Conservation (phyloP, 2,329 filamentous ascomycete species). For the Dothistroma septosporum region DNA sequence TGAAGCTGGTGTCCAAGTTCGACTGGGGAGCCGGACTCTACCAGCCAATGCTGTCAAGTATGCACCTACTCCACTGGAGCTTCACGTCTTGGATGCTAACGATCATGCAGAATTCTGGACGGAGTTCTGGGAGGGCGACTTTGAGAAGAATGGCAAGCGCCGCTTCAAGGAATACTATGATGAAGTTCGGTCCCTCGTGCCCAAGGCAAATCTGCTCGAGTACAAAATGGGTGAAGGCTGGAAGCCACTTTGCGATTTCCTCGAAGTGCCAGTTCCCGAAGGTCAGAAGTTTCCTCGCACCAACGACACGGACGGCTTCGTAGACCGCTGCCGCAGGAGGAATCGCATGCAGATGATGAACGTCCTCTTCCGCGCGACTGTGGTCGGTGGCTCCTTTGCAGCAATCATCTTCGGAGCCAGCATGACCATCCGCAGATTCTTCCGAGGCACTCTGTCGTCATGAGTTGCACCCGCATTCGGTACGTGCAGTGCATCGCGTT, state of each 20-base stretch:
- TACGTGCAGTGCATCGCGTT: not conserved
- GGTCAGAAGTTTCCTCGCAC: slow-evolving; percentile 49
- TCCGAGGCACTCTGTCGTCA: slow-evolving; percentile 21
- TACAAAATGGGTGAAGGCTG: slow-evolving; percentile 54
- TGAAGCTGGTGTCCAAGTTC: slow-evolving; percentile 50
- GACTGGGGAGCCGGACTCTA: slow-evolving; percentile 66
- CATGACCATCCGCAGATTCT: slow-evolving; percentile 35
- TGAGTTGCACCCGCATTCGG: slow-evolving; percentile 1
- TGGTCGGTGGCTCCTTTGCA: slow-evolving; percentile 47
- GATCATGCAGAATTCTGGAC: slow-evolving; percentile 56
- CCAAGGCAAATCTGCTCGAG: slow-evolving; percentile 50
- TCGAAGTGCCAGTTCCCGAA: slow-evolving; percentile 49
- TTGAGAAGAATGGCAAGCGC: slow-evolving; percentile 61
- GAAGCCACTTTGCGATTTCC: slow-evolving; percentile 53
- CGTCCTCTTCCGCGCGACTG: slow-evolving; percentile 48
- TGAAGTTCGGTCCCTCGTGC: slow-evolving; percentile 46
- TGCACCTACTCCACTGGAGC: slow-evolving; percentile 11
- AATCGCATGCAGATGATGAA: slow-evolving; percentile 57
- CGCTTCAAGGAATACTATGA: slow-evolving; percentile 57
- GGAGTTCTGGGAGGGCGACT: slow-evolving; percentile 64
- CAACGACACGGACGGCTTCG: slow-evolving; percentile 54
- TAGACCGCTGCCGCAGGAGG: slow-evolving; percentile 50
- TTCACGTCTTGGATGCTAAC: slow-evolving; percentile 16
- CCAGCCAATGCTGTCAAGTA: slow-evolving; percentile 62
- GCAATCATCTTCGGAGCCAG: slow-evolving; percentile 38